Base-by-base conservation (phyloP, 2,329 filamentous ascomycete species). In the Achaetomium macrosporum region DNA sequence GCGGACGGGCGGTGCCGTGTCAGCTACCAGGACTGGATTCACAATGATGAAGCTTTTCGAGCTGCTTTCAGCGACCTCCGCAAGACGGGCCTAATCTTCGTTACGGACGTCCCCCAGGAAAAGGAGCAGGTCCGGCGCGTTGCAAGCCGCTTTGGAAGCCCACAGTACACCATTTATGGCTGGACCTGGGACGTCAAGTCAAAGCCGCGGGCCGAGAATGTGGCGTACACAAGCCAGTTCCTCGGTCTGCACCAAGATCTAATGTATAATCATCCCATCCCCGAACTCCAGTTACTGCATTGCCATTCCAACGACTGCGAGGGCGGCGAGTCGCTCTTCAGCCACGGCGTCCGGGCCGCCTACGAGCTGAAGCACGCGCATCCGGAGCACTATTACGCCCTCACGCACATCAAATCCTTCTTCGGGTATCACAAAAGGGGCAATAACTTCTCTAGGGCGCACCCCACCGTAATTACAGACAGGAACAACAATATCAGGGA, bases 171-270 rank as follows among this genome's bases (percentile, higher is more conserved):
- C 8, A 93, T 97, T 66, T 97, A 97, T 68, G 93, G 93, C 40
- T 76, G 78, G 61, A 95, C 90, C 0, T 97, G 91, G 83, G 87
- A 96, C 68, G 92, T 97, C 12, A 81, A 83, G 50, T 89, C 85
- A 3, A 86, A 95, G 49, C 85, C 87, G 1, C 69, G 88, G 51
- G 89, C 91, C 20, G 90, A 92, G 65, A 97, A 97, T 66, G 88
- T 96, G 4, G 92, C 93, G 10, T 90, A 97, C 71, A 96, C 92
- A 1, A 85, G 80, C 64, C 78, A 85, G 45, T 85, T 84, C 64
- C 82, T 97, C 1, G 88, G 88, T 15, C 83, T 96, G 44, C 93
- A 99, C 71, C 93, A 96, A 81, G 93, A 97, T 66, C 78, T 97
- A 39, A 77, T 96, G 51, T 97, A 97, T 71, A 85, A 93, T 70